Evolutionary conservation across 352 stramenopile species (phyloP), one percentile per base, ranked within the genome.

Genomic region (Globisporangium echinulatum): DNA sequence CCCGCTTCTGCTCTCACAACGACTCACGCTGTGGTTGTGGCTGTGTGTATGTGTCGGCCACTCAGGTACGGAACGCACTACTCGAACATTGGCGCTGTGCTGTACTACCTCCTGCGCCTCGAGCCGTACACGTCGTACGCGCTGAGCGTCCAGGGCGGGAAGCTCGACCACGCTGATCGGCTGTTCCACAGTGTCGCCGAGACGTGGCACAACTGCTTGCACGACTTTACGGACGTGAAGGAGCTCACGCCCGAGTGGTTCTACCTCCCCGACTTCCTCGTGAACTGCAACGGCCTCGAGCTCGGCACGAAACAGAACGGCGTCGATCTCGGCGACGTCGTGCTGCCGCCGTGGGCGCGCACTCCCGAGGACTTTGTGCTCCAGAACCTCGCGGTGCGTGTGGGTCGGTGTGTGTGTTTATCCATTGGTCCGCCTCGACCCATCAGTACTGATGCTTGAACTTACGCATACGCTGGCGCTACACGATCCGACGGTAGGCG

Each of bases 81-180:
- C 65, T 96, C 86, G 9, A 92, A 96, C 61, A 87, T 94, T 19
- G 97, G 96, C 0, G 97, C 98, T 65, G 97, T 99, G 6, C 82
- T 99, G 5, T 98, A 99, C 72, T 99, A 99, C 69, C 75, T 99
- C 36, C 92, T 99, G 71, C 91, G 98, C 8, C 68, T 99, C n/a
- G 97, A 99, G 71, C 97, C 97, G 10, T 99, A 99, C 74, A 98
- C 95, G 5, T 87, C 94, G 33, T 88, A 99, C 52, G 90, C 94
- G 7, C 52, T 98, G 49, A 89, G 82, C 49, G 75, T 99, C 1
- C 97, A 99, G 79, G 96, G 93, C 54, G 97, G 97, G 9, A 94
- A 93, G 39, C 96, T 98, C 58, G 94, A 98, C 60, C 89, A 96
- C 52, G 79, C 93, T 4, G 94, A 98, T 43, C 87, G 95, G 4